These are phyloP conservation scores for Drechslerella coelobrocha DNA, from an alignment of 2,329 filamentous ascomycete genomes.

Conservation along the genomic window DNA sequence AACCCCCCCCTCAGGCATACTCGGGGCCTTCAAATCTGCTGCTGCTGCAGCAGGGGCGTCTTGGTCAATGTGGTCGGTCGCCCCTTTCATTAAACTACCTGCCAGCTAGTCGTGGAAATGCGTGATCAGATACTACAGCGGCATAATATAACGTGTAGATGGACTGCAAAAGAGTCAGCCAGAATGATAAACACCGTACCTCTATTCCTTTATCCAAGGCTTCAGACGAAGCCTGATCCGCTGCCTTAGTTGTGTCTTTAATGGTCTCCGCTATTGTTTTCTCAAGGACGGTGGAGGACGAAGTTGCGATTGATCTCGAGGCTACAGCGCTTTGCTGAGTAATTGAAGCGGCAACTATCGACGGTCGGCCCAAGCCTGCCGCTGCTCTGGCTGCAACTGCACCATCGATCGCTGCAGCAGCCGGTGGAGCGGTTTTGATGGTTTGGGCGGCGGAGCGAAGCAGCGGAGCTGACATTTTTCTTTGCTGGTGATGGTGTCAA, in stretches of 20 bases:
- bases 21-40: neutral
- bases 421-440: conserved; percentile 14
- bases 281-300: conserved; percentile 6
- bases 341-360: conserved; percentile 13
- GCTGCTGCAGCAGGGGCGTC: neutral
- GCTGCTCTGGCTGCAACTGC: conserved; percentile 9
- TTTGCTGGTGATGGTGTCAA: too few species aligned
- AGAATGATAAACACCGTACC: neutral
- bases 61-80: neutral
- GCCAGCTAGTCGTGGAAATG: neutral
- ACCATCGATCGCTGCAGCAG: conserved; percentile 4
- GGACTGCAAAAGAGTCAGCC: neutral
- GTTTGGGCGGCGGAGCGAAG: conserved; percentile 18
- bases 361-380: conserved; percentile 1
- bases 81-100: conserved; percentile 4
- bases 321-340: conserved; percentile 10
- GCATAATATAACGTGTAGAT: too few species aligned
- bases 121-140: too few species aligned
- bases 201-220: conserved; percentile 20
- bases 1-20: neutral
- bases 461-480: conserved; percentile 24
- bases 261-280: conserved; percentile 13
- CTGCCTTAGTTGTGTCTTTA: conserved; percentile 6
- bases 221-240: conserved; percentile 17
- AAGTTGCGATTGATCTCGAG: conserved; percentile 19